A percentile compares a stretch with the other conserved stretches of the same genome.
Evolutionary conservation across 169 alveolate genomes (phyloP).

Genomic region (Perkinsus marinus): DNA sequence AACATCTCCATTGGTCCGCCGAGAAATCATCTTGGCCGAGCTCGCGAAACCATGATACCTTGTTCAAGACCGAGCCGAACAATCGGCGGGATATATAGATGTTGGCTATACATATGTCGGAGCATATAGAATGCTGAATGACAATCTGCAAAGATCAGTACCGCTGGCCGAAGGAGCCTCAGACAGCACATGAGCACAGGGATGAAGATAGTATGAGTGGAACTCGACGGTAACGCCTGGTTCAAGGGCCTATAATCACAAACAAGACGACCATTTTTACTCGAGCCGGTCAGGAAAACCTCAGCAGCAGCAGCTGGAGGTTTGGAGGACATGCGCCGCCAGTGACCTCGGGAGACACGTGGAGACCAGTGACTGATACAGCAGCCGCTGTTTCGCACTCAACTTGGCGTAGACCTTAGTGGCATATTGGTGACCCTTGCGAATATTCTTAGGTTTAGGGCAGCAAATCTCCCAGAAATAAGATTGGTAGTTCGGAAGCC

Average conservation of each 20-base stretch:
- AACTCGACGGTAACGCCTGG: not conserved
- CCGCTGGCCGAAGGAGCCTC: not conserved
- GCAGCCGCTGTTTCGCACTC: not conserved
- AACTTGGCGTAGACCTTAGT: not conserved
- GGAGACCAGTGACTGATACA: not conserved
- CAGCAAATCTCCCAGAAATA: not conserved
- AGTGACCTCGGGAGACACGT: not conserved
- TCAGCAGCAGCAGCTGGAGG: not conserved
- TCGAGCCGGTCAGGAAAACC: not conserved
- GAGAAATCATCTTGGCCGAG: not conserved
- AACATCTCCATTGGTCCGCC: not conserved
- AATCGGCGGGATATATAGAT: not conserved
- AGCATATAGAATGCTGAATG: not conserved
- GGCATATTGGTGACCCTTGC: not conserved
- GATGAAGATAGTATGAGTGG: not conserved
- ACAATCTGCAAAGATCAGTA: not conserved
- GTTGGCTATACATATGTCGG: not conserved
- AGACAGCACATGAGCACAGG: not conserved
- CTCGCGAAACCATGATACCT: not conserved
- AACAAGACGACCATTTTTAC: not conserved
- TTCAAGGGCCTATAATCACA: not conserved
- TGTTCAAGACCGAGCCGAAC: not conserved
- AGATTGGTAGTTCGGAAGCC: not conserved
- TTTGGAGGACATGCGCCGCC: not conserved
- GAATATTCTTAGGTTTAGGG: not conserved